A percentile compares a stretch with the other conserved stretches of the same genome.
phyloP scores from a whole-genome alignment of 2,329 filamentous ascomycete species.

The Penicillium digitatum region DNA sequence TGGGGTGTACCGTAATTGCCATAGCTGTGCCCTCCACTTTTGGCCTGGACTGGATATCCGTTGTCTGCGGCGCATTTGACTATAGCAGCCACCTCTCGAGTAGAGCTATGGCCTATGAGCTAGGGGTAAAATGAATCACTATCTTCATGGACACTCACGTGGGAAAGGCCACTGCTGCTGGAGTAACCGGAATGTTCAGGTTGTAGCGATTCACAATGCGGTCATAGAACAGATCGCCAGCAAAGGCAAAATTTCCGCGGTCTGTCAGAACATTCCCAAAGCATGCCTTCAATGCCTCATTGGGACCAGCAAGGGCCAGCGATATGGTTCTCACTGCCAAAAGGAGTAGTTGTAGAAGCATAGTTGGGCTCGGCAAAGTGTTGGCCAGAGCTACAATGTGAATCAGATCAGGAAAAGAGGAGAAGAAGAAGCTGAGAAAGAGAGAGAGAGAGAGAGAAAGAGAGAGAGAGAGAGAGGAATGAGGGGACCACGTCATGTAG shows the following conservation, averaged over 20 bases:
- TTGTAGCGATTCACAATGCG: not conserved
- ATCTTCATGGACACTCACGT: not conserved
- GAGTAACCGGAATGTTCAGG: not conserved
- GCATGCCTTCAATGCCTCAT: not conserved
- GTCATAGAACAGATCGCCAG: not conserved
- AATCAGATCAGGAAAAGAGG: not conserved
- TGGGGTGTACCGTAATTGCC: slow-evolving; percentile 49
- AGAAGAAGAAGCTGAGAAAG: not conserved
- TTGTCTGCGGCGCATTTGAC: slow-evolving; percentile 45
- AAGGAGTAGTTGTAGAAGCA: not conserved
- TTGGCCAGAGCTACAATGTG: not conserved
- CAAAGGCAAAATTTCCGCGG: not conserved
- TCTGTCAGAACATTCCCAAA: not conserved
- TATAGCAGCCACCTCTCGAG: slow-evolving; percentile 44
- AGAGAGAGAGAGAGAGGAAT: not conserved
- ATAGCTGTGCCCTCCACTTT: slow-evolving; percentile 54
- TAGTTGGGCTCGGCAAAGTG: not conserved
- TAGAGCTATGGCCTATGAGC: not conserved
- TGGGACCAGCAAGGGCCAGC: not conserved
- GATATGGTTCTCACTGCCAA: not conserved
- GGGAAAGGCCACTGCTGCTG: not conserved
- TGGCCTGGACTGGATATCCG: slow-evolving; percentile 49
- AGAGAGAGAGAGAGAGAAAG: too few species aligned
- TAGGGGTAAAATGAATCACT: not conserved
- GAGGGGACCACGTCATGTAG: not conserved